Conservation (phyloP, 352 stramenopile species). For the Globisporangium camurandrum region DNA sequence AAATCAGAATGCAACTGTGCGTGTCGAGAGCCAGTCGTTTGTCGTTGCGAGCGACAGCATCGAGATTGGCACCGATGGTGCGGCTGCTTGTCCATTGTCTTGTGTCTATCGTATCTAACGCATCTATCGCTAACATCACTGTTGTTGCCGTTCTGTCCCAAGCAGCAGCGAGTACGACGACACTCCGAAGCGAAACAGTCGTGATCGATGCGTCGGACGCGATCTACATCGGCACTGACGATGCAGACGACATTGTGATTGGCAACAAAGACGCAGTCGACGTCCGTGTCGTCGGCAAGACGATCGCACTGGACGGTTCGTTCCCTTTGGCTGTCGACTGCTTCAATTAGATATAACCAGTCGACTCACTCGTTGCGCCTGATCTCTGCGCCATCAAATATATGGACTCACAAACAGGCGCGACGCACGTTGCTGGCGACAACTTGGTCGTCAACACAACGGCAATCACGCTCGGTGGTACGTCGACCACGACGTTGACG, state of each 20-base stretch:
- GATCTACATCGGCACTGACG: conserved; percentile 7
- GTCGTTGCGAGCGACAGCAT: conserved; percentile 5
- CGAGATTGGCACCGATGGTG: conserved; percentile 9
- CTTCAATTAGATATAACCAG: too few relatives aligned
- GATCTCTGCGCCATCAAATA: too few relatives aligned
- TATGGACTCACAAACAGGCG: conserved; percentile 7
- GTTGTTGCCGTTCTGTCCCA: too few relatives aligned
- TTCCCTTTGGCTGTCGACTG: neutral
- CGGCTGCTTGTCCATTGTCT: neutral
- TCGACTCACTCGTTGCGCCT: too few relatives aligned
- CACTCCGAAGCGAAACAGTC: conserved; percentile 4
- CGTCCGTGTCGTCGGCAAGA: conserved; percentile 11
- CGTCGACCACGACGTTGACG: conserved; percentile 23
- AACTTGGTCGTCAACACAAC: conserved; percentile 18
- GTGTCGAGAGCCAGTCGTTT: conserved; percentile 4
- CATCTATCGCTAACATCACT: too few relatives aligned
- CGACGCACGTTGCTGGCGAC: conserved; percentile 17
- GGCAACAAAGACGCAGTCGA: conserved; percentile 11
- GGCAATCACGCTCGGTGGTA: conserved; percentile 23
- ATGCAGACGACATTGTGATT: conserved; percentile 6
- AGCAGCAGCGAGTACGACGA: conserved; percentile 4
- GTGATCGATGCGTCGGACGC: conserved; percentile 1
- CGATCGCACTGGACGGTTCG: conserved; percentile 21
- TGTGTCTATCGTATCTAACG: too few relatives aligned
- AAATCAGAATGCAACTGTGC: too few relatives aligned